Conservation (phyloP, 768 basidiomycete genomes). For the Agrocybe chaxingu region DNA sequence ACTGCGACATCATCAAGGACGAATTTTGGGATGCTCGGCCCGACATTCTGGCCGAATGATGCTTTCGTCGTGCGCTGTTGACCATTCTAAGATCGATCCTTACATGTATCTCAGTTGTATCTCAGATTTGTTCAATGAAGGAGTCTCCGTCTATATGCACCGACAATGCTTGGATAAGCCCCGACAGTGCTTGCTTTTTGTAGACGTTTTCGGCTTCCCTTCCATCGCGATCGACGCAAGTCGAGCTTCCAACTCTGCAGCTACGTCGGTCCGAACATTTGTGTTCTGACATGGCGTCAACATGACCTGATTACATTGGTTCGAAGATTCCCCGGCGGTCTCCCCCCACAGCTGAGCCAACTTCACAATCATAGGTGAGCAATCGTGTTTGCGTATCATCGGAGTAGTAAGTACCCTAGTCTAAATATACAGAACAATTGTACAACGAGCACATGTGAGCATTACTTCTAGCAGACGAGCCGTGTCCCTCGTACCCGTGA, state of each 20-base stretch:
- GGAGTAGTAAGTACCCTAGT: background rate
- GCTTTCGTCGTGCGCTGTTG: background rate
- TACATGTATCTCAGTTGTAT: background rate
- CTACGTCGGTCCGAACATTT: too few species aligned
- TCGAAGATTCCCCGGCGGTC: too few species aligned
- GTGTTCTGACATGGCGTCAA: too few species aligned
- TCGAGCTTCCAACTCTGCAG: too few species aligned
- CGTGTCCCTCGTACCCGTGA: too few species aligned
- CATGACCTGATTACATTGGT: too few species aligned
- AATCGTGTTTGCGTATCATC: too few species aligned
- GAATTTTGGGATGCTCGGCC: constrained; percentile 74
- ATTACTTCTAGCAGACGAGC: too few species aligned
- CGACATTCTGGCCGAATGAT: constrained; percentile 38
- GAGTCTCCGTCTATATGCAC: too few species aligned
- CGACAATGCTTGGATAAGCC: background rate
- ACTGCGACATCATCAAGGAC: constrained; percentile 83
- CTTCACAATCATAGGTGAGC: too few species aligned
- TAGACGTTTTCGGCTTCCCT: background rate
- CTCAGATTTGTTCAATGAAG: background rate
- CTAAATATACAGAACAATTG: background rate
- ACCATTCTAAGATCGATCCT: background rate
- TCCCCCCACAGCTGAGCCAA: too few species aligned
- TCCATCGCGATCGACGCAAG: background rate
- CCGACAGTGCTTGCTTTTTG: too few species aligned
- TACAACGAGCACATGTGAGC: background rate